phyloP scores from a whole-genome alignment of 23 red algal species.

The Gracilaria domingensis region DNA sequence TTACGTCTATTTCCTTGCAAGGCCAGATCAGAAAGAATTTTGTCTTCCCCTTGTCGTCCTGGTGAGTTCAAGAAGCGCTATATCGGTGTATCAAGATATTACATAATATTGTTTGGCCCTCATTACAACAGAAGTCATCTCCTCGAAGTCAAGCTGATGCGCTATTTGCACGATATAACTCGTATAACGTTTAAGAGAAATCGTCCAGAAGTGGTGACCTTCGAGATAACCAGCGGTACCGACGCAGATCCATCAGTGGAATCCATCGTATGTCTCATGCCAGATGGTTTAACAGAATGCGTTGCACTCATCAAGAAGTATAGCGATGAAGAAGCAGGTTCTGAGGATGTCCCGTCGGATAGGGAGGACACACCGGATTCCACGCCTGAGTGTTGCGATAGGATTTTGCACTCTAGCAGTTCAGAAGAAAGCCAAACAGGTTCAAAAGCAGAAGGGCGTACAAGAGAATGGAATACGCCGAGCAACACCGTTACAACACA shows the following conservation, averaged over 20 bases:
- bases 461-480: neutral
- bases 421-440: neutral
- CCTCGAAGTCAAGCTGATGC: conserved; percentile 79
- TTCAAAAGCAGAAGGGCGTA: neutral
- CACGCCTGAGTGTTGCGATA: neutral
- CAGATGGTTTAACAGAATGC: conserved; percentile 79
- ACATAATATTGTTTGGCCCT: conserved; percentile 75
- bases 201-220: conserved; percentile 81
- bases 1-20: conserved; percentile 86
- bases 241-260: conserved; percentile 33
- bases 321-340: conserved; percentile 48
- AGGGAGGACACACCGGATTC: neutral
- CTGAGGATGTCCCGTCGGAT: neutral
- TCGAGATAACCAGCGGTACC: conserved; percentile 46
- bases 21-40: conserved; percentile 42
- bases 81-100: conserved; percentile 78
- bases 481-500: conserved; percentile 3
- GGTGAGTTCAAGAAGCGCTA: conserved; percentile 78
- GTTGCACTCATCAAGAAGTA: conserved; percentile 75
- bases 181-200: conserved; percentile 84
- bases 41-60: conserved; percentile 21
- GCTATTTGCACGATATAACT: conserved; percentile 76
- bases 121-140: conserved; percentile 67
- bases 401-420: neutral
- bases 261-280: conserved; percentile 78